These are phyloP conservation scores for Paraglomus occultum DNA, from an alignment of 192 early-diverging fungal genomes.

Conservation along the genomic window DNA sequence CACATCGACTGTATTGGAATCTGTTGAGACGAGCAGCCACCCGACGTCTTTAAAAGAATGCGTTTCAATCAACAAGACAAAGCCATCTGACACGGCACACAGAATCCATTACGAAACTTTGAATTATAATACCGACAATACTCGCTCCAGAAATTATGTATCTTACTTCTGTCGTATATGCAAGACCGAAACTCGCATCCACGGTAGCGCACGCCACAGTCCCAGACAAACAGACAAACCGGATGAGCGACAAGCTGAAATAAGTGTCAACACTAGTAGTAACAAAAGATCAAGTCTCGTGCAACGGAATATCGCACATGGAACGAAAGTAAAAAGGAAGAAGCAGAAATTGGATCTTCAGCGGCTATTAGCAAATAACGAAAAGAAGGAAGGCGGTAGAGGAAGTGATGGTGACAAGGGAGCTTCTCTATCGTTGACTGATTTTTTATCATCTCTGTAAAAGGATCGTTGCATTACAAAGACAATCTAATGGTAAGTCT, in stretches of 20 bases:
- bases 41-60: not conserved
- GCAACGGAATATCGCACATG: not conserved
- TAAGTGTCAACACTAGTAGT: not conserved
- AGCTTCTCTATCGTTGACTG: not conserved
- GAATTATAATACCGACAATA: constrained; percentile 17
- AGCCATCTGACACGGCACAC: not conserved
- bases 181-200: constrained; percentile 34
- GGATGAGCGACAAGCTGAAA: not conserved
- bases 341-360: constrained; percentile 1
- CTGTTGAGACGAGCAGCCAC: not conserved
- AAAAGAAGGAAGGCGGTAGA: not conserved
- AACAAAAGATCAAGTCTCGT: not conserved
- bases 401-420: not conserved
- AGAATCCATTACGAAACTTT: not conserved
- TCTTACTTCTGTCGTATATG: constrained; percentile 41
- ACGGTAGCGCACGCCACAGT: constrained; percentile 29
- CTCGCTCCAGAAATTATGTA: constrained; percentile 30
- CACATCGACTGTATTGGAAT: not conserved
- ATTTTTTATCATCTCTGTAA: constrained; percentile 9
- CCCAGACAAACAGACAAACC: not conserved
- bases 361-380: not conserved
- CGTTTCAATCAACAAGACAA: constrained; percentile 23
- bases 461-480: not conserved
- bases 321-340: not conserved
- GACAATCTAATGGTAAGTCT: no score